Base-by-base conservation (phyloP, 805 yeast species). In the Kluyveromyces aestuarii region DNA sequence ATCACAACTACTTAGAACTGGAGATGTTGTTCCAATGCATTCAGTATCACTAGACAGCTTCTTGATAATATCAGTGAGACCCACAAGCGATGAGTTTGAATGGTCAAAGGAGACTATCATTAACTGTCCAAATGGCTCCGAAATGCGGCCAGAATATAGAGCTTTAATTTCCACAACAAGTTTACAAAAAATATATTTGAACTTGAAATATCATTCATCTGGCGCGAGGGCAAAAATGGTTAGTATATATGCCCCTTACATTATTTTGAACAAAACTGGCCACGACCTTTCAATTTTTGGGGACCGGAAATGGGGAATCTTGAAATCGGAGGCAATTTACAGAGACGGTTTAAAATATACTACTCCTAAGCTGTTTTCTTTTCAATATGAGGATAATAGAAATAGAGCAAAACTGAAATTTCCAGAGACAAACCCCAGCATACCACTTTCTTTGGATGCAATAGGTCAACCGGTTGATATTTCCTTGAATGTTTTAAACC, bases 351-450 rank as follows among this genome's bases (percentile, higher is more conserved):
- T 61, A 3, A 52, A 61, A 35, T 63, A 66, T 14, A 62, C 76
- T 1, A 55, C 61, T 38, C 96, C 96, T 0, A 77, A 76, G 50
- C 80, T 93, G 86, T 90, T 93, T 70, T 91, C 99, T 0, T 91
- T 87, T 60, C 83, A 79, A 21, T 71, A 70, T 13, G 76, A 74
- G 35, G 68, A 67, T 10, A 75, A 81, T 27, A 76, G 73, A 40
- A 82, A 84, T 56, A 72, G 95, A 50, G 95, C 90, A 0, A 59
- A 75, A 25, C 57, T 90, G 7, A 75, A 76, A 51, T 73, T 87
- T 18, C 84, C 77, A 0, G 86, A 84, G 48, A 83, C 96, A 0
- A 72, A 73, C 7, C 77, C 86, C 77, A 84, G 96, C 54, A 62
- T 71, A 1, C 86, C 87, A 1, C 71, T 87, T 44, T 82, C 95